Conservation (phyloP, 2,329 filamentous ascomycete species). For the Lachnellula arida region DNA sequence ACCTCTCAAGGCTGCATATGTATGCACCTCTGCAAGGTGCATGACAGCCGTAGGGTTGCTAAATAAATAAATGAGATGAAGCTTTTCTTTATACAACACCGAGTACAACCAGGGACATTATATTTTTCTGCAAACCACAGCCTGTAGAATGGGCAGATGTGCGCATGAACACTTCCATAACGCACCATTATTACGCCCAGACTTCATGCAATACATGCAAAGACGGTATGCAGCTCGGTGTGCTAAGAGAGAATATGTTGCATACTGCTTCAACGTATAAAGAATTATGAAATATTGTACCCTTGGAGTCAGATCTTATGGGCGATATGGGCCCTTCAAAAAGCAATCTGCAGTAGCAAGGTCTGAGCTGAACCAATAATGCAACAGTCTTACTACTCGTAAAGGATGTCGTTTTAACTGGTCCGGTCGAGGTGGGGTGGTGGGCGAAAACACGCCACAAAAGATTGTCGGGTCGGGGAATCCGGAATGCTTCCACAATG, state of each 20-base stretch:
- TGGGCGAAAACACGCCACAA: constrained; percentile 2
- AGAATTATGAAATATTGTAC: not conserved
- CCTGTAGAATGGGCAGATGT: not conserved
- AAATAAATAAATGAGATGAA: not conserved
- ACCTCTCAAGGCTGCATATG: constrained; percentile 5
- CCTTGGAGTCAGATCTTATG: not conserved
- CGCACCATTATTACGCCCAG: not conserved
- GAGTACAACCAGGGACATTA: not conserved
- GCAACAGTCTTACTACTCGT: not conserved
- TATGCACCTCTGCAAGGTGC: constrained; percentile 1
- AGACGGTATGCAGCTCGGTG: not conserved
- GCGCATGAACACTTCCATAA: constrained; percentile 3
- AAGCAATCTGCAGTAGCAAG: not conserved
- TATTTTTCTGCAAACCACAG: not conserved
- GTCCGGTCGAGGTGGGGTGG: not conserved
- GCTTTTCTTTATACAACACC: not conserved
- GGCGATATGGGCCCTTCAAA: not conserved
- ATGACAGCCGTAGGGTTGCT: not conserved
- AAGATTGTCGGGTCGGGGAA: constrained; percentile 7
- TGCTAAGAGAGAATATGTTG: not conserved
- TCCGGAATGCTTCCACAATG: constrained; percentile 13
- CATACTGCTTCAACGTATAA: not conserved
- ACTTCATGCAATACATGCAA: not conserved
- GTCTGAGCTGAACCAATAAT: too few species aligned
- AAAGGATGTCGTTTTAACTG: too few species aligned